Percentiles rank a stretch among this genome's conserved stretches.
These are phyloP conservation scores for Paradendryphiella salina DNA, from an alignment of 2,329 filamentous ascomycete genomes.

Conservation along the genomic window DNA sequence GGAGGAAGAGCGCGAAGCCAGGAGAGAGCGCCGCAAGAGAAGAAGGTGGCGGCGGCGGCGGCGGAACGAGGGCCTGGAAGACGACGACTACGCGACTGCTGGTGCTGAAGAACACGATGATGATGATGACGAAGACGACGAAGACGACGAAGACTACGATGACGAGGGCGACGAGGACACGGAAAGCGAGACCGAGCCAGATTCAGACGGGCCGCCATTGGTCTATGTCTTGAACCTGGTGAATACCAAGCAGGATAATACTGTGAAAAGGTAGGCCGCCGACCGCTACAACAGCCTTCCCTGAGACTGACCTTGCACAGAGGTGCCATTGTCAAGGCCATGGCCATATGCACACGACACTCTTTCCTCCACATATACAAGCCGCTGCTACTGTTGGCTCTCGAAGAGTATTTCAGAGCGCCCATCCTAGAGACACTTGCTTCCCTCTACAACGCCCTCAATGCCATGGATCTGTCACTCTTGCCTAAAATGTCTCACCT, in stretches of 20 bases:
- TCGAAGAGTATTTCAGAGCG: slow-evolving; percentile 96
- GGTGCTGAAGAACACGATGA: slow-evolving; percentile 40
- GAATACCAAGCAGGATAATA: slow-evolving; percentile 96
- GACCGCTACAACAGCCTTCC: neutral
- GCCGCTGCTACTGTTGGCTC: slow-evolving; percentile 84
- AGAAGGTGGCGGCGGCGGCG: slow-evolving; percentile 52
- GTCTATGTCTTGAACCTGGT: slow-evolving; percentile 98
- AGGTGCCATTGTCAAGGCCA: slow-evolving; percentile 94
- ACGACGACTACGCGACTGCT: slow-evolving; percentile 43
- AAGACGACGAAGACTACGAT: slow-evolving; percentile 39
- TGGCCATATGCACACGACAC: slow-evolving; percentile 98
- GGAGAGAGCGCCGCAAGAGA: slow-evolving; percentile 59
- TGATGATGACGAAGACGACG: slow-evolving; percentile 47
- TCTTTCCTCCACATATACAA: slow-evolving; percentile 99
- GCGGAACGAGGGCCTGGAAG: slow-evolving; percentile 47
- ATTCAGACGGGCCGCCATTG: slow-evolving; percentile 80
- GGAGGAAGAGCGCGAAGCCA: slow-evolving; percentile 68
- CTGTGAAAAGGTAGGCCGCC: slow-evolving; percentile 66
- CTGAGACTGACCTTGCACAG: slow-evolving; percentile 49
- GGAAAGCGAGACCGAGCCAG: slow-evolving; percentile 57
- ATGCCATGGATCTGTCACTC: slow-evolving; percentile 93
- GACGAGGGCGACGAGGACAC: slow-evolving; percentile 57
- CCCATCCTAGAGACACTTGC: slow-evolving; percentile 86
- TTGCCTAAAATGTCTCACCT: slow-evolving; percentile 84
- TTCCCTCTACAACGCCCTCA: slow-evolving; percentile 87